These are phyloP conservation scores for Selaginella tamariscina DNA, from an alignment of 75 land plant genomes.

Conservation along the genomic window DNA sequence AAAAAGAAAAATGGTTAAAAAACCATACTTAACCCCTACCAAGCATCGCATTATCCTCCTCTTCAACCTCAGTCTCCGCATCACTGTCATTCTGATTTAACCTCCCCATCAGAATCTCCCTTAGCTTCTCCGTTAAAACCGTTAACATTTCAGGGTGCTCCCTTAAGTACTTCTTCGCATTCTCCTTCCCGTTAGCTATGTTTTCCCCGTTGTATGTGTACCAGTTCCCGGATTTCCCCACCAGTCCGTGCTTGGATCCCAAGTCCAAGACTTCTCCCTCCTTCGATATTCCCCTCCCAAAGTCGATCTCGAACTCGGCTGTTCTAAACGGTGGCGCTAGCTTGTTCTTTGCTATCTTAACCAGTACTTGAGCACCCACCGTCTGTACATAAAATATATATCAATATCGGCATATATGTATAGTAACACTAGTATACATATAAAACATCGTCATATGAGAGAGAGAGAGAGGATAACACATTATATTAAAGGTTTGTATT, in stretches of 20 bases:
- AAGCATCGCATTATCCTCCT: not conserved
- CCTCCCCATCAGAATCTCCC: not conserved
- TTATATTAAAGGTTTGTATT: no score
- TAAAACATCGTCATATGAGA: no score
- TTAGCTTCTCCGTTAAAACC: not conserved
- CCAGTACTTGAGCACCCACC: conserved; percentile 14
- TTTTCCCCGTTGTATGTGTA: conserved; percentile 20
- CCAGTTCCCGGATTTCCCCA: conserved; percentile 35
- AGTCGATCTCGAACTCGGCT: conserved; percentile 69
- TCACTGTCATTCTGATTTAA: not conserved
- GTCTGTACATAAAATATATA: not conserved
- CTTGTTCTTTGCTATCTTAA: conserved; percentile 73
- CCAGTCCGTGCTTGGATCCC: conserved; percentile 45
- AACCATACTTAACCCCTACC: no score
- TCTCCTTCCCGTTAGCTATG: conserved; percentile 12
- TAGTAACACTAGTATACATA: no score
- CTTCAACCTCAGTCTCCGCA: not conserved
- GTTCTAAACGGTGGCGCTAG: conserved; percentile 75
- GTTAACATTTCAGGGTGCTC: not conserved
- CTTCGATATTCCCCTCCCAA: conserved; percentile 74
- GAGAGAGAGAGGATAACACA: no score
- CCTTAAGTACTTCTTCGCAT: not conserved
- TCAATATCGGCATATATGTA: no score
- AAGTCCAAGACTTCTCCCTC: conserved; percentile 72
- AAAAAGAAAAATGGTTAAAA: no score